A percentile compares a stretch with the other conserved stretches of the same genome.
These are phyloP conservation scores for Leccinum barrowsii DNA, from an alignment of 768 basidiomycete genomes.

Conservation along the genomic window DNA sequence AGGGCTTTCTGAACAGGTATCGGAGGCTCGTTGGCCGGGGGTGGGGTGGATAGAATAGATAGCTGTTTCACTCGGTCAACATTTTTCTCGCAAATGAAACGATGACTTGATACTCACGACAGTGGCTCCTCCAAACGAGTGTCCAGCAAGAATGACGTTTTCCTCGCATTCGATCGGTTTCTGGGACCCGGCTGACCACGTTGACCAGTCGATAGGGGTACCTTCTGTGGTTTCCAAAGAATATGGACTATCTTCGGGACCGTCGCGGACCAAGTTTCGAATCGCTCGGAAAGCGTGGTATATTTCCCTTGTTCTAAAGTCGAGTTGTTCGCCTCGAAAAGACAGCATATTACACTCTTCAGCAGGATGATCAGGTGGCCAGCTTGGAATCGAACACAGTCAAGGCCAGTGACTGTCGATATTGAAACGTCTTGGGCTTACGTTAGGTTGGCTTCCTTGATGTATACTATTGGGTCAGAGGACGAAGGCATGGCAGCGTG, in stretches of 20 bases:
- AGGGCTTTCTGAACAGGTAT: slow-evolving; percentile 59
- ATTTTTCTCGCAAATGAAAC: not conserved
- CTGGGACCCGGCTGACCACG: slow-evolving; percentile 36
- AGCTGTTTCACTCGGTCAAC: slow-evolving; percentile 35
- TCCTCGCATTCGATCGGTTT: slow-evolving; percentile 32
- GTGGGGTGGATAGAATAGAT: slow-evolving; percentile 50
- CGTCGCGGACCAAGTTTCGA: slow-evolving; percentile 42
- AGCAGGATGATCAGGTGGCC: slow-evolving; percentile 22
- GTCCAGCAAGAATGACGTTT: slow-evolving; percentile 44
- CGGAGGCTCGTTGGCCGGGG: slow-evolving; percentile 37
- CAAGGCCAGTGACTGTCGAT: not conserved
- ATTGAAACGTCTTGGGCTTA: slow-evolving; percentile 27
- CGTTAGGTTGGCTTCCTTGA: slow-evolving; percentile 55
- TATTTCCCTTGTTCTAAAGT: slow-evolving; percentile 66
- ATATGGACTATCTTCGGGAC: slow-evolving; percentile 20
- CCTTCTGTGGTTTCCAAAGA: slow-evolving; percentile 40
- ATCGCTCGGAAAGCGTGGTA: slow-evolving; percentile 62
- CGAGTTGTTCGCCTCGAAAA: slow-evolving; percentile 67
- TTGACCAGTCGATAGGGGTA: slow-evolving; percentile 34
- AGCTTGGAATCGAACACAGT: slow-evolving; percentile 11
- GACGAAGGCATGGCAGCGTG: slow-evolving; percentile 43
- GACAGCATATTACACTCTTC: slow-evolving; percentile 34
- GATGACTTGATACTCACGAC: slow-evolving; percentile 34
- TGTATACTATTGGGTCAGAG: slow-evolving; percentile 43
- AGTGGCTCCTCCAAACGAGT: slow-evolving; percentile 57